A percentile compares a stretch with the other conserved stretches of the same genome.
Evolutionary conservation across 1,284 basidiomycete genomes (phyloP).

Genomic region (Marasmius fiardii): DNA sequence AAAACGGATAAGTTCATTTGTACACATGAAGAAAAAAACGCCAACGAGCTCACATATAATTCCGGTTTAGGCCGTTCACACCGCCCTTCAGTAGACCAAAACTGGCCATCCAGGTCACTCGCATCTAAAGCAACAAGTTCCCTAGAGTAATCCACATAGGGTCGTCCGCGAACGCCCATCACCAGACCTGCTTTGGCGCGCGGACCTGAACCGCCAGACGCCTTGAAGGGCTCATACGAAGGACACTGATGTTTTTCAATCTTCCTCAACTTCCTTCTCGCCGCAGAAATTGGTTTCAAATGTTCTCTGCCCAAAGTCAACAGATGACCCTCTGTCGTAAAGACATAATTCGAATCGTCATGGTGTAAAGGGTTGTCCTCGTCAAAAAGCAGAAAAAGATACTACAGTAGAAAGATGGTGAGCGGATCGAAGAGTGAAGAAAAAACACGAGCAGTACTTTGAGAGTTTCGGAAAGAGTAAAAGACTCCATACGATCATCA

Average conservation of each 20-base stretch:
- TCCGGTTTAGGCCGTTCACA: slow-evolving; percentile 72
- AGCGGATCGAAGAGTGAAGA: not conserved
- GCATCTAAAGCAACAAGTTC: slow-evolving; percentile 55
- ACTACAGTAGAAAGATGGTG: slow-evolving; percentile 42
- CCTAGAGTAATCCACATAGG: slow-evolving; percentile 78
- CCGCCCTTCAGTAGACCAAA: slow-evolving; percentile 68
- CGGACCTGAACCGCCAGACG: slow-evolving; percentile 23
- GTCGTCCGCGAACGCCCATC: slow-evolving; percentile 66
- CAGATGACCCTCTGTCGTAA: slow-evolving; percentile 94
- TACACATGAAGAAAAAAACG: not conserved
- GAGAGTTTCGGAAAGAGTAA: slow-evolving; percentile 85
- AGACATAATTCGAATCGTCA: slow-evolving; percentile 80
- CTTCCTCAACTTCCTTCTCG: slow-evolving; percentile 59
- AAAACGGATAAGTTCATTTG: slow-evolving; percentile 9
- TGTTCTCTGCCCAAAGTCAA: slow-evolving; percentile 58
- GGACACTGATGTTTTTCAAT: slow-evolving; percentile 75
- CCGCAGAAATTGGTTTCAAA: slow-evolving; percentile 51
- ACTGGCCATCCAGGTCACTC: slow-evolving; percentile 44
- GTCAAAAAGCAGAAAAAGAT: slow-evolving; percentile 89
- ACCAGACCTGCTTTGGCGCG: slow-evolving; percentile 43
- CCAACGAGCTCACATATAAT: slow-evolving; percentile 55
- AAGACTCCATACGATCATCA: slow-evolving; percentile 93
- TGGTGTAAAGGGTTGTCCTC: slow-evolving; percentile 73
- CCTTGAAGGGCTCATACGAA: slow-evolving; percentile 48
- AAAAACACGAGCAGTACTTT: slow-evolving; percentile 50